phyloP scores from a whole-genome alignment of 1,284 basidiomycete genomes.

The Ceratobasidium sp. region DNA sequence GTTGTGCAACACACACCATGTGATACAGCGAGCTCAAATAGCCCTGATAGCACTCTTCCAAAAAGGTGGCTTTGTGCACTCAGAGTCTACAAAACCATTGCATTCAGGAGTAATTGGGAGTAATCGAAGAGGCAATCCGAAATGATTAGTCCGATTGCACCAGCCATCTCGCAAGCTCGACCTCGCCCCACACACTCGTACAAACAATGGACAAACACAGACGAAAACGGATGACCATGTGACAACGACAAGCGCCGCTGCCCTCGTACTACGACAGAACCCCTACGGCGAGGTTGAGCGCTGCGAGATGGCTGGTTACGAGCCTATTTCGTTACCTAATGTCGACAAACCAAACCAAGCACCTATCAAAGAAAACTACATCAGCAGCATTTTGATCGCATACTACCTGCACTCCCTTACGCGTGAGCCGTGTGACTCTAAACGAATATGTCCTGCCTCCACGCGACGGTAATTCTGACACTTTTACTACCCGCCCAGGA shows the following conservation, averaged over 20 bases:
- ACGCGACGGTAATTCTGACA: too few species aligned
- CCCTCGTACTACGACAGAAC: neutral
- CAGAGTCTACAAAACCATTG: slow-evolving; percentile 5
- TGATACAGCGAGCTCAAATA: too few species aligned
- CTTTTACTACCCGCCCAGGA: too few species aligned
- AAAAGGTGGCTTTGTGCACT: neutral
- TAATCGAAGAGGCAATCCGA: slow-evolving; percentile 13
- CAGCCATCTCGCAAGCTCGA: slow-evolving; percentile 25
- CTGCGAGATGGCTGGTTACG: neutral
- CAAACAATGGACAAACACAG: neutral
- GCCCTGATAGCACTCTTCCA: neutral
- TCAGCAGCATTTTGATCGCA: too few species aligned
- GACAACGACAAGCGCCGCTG: neutral
- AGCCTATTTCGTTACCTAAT: too few species aligned
- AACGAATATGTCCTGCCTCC: too few species aligned
- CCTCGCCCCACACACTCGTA: neutral
- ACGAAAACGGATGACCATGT: neutral
- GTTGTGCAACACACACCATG: too few species aligned
- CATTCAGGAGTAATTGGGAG: slow-evolving; percentile 7
- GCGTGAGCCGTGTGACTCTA: too few species aligned
- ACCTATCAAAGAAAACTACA: too few species aligned
- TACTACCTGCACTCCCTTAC: too few species aligned
- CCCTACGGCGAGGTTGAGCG: neutral
- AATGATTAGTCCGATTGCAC: slow-evolving; percentile 17
- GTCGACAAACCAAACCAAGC: too few species aligned